Conservation (phyloP, 768 basidiomycete genomes). For the Suillus subalutaceus region DNA sequence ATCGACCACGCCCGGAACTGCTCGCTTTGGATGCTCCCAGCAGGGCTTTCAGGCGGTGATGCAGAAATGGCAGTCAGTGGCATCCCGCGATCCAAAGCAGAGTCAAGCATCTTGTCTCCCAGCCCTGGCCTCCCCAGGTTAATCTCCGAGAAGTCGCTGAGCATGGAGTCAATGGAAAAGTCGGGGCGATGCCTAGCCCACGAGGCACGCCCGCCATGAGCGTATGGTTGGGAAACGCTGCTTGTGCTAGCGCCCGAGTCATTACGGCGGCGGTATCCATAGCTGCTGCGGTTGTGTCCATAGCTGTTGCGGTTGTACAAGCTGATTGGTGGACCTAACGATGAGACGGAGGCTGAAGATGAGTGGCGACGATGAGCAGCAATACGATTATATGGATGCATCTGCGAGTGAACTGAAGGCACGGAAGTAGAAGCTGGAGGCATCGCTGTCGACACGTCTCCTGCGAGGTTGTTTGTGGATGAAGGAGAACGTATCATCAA, state of each 20-base stretch:
- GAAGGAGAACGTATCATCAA: conserved; percentile 81
- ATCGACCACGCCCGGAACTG: conserved; percentile 15
- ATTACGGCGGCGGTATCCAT: conserved; percentile 51
- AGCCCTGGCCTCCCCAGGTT: conserved; percentile 71
- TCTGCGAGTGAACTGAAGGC: conserved; percentile 27
- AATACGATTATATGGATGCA: conserved; percentile 40
- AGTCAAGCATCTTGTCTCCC: conserved; percentile 89
- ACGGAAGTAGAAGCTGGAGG: conserved; percentile 76
- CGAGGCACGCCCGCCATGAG: conserved; percentile 55
- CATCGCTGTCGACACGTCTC: conserved; percentile 70
- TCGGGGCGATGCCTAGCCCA: conserved; percentile 65
- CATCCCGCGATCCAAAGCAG: conserved; percentile 49
- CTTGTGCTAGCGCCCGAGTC: conserved; percentile 63
- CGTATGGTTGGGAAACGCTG: conserved; percentile 60
- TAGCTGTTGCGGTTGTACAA: conserved; percentile 67
- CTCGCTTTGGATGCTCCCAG: conserved; percentile 21
- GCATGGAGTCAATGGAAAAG: conserved; percentile 62
- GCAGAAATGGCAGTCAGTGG: conserved; percentile 67
- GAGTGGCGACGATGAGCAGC: conserved; percentile 60
- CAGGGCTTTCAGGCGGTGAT: conserved; percentile 56
- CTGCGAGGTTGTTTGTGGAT: conserved; percentile 41
- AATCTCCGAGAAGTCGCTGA: conserved; percentile 62
- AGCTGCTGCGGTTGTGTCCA: conserved; percentile 60
- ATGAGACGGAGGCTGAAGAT: conserved; percentile 57
- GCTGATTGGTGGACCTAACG: conserved; percentile 68